Percentiles rank a stretch among this genome's conserved stretches.
These are phyloP conservation scores for Lentinula edodes DNA, from an alignment of 768 basidiomycete species.

Conservation along the genomic window DNA sequence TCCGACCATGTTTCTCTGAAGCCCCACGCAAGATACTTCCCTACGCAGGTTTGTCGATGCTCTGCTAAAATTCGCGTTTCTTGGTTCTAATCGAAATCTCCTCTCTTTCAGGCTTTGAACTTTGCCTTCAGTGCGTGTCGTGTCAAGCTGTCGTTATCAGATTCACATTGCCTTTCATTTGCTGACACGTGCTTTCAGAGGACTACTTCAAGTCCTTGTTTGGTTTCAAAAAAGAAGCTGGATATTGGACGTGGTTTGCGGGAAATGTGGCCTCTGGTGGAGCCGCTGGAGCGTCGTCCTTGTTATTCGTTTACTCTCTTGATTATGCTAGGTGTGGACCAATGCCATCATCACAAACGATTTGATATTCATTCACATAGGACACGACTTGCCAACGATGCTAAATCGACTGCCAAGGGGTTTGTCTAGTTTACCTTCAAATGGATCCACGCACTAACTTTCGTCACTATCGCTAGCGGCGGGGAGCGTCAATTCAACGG, in stretches of 20 bases:
- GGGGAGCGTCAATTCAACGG: slow-evolving; percentile 97
- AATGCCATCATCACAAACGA: background rate
- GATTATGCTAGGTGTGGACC: slow-evolving; percentile 71
- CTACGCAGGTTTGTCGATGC: slow-evolving; percentile 78
- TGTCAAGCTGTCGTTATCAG: slow-evolving; percentile 1
- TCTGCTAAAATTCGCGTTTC: background rate
- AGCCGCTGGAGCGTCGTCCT: slow-evolving; percentile 97
- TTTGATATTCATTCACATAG: slow-evolving; percentile 21
- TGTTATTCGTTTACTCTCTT: slow-evolving; percentile 99
- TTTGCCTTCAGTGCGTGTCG: slow-evolving; percentile 92
- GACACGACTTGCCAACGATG: slow-evolving; percentile 97
- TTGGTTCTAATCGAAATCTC: background rate
- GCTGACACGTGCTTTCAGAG: slow-evolving; percentile 44
- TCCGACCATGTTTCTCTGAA: background rate
- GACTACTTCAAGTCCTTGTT: slow-evolving; percentile 99
- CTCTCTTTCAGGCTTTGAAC: slow-evolving; percentile 30
- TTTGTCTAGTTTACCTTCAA: background rate
- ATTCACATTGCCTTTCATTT: background rate
- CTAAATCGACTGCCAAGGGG: slow-evolving; percentile 65
- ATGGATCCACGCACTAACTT: background rate
- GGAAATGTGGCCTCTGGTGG: slow-evolving; percentile 98
- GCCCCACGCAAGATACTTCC: slow-evolving; percentile 87
- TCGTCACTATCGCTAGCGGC: slow-evolving; percentile 57
- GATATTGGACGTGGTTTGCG: slow-evolving; percentile 98
- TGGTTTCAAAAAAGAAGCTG: slow-evolving; percentile 96